Evolutionary conservation across 192 early-diverging fungal species (phyloP), one percentile per base, ranked within the genome.

Genomic region (Lobosporangium transversale): DNA sequence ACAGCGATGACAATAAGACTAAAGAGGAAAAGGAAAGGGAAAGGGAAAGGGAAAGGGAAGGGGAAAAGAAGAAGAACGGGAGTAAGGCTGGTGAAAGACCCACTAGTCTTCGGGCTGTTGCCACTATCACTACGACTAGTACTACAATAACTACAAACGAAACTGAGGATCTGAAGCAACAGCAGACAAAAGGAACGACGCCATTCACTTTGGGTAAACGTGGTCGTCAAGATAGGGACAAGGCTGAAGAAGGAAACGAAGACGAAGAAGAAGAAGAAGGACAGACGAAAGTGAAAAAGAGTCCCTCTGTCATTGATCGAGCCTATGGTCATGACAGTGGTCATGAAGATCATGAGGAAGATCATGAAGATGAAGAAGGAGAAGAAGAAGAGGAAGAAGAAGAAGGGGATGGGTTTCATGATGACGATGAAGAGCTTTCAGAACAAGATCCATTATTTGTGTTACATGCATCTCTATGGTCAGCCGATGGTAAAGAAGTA

Each of bases 401-500:
- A 0, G 20, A 74, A 31, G 47, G 24, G 23, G 27, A 21, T 24
- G 17, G n/a, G n/a, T n/a, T n/a, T n/a, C n/a, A n/a, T n/a, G n/a
- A n/a, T n/a, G n/a, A n/a, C n/a, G n/a, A n/a, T n/a, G n/a, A n/a
- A n/a, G n/a, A n/a, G n/a, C n/a, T 60, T 24, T 56, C 3, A 42
- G 50, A 81, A 8, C 84, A 83, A 36, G 86, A 86, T 49, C 88
- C 86, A 4, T 84, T 89, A 43, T 89, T 84, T 66, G 83, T 89
- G 17, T 66, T 88, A 18, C 88, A 89, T 63, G 84, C 80, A 8
- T 85, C 88, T 14, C 51, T 89, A 14, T 89, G 88, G 86, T 87
- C 86, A 18, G 83, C 81, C 1, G 88, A 89, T 59, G 70, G 82
- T 9, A 66, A 31, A 1, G 79, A 85, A 35, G 88, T 88, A 43